Percentiles rank a stretch among this genome's conserved stretches.
phyloP scores from a whole-genome alignment of 1,284 basidiomycete species.

The Chalciporus sp. region DNA sequence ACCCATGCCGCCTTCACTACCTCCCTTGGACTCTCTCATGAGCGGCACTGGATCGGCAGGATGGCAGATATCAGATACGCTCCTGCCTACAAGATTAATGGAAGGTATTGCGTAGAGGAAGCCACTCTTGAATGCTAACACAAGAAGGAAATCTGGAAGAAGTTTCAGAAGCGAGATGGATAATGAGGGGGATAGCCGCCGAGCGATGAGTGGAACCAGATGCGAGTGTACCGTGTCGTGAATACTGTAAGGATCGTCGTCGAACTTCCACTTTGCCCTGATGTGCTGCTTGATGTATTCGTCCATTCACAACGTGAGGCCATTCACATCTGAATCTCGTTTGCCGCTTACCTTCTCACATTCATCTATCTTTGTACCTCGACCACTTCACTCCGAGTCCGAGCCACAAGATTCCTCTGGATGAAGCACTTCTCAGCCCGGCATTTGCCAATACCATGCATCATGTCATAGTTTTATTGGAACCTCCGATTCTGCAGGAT shows the following conservation, averaged over 20 bases:
- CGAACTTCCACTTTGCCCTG: constrained; percentile 14
- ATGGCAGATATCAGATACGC: constrained; percentile 81
- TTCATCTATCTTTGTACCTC: too few relatives aligned
- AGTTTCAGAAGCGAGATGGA: constrained; percentile 72
- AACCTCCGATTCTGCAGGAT: too few relatives aligned
- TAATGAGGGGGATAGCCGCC: constrained; percentile 35
- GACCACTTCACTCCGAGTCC: too few relatives aligned
- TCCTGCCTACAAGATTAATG: constrained; percentile 81
- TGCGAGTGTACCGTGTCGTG: neutral
- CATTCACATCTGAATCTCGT: too few relatives aligned
- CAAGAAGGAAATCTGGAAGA: constrained; percentile 82
- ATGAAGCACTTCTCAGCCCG: too few relatives aligned
- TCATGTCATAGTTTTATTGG: too few relatives aligned
- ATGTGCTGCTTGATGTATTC: constrained; percentile 13
- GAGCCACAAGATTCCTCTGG: too few relatives aligned
- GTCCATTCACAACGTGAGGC: too few relatives aligned
- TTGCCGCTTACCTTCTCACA: too few relatives aligned
- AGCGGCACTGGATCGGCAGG: constrained; percentile 89
- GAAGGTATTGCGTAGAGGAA: constrained; percentile 91
- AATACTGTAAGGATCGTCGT: constrained; percentile 25
- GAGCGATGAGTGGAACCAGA: constrained; percentile 18
- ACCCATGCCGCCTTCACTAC: constrained; percentile 42
- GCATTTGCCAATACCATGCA: too few relatives aligned
- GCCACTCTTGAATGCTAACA: constrained; percentile 90
- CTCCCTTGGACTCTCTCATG: constrained; percentile 91